Evolutionary conservation across 2,329 filamentous ascomycete species (phyloP).

Genomic region (Xylariaceae sp.): DNA sequence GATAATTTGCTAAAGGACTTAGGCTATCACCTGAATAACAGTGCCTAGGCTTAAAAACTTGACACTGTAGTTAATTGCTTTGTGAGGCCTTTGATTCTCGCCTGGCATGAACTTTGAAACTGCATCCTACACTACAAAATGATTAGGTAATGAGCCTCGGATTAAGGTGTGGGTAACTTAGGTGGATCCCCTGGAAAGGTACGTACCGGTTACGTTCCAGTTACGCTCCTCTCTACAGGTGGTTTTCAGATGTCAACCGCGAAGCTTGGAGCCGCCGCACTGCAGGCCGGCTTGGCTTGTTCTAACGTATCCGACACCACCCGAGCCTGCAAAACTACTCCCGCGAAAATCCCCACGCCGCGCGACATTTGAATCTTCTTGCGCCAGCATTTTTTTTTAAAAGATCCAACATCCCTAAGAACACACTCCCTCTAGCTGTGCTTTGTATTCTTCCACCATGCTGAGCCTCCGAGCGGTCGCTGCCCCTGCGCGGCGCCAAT

Average conservation of each 20-base stretch:
- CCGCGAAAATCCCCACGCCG: constrained; percentile 31
- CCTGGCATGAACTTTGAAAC: too few relatives aligned
- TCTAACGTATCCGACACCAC: constrained; percentile 38
- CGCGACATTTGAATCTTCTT: constrained; percentile 15
- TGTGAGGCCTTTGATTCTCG: too few relatives aligned
- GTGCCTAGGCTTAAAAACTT: too few relatives aligned
- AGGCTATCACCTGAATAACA: too few relatives aligned
- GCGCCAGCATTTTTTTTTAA: constrained; percentile 24
- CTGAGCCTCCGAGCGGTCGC: constrained; percentile 80
- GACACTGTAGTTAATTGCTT: too few relatives aligned
- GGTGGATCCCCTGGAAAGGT: too few relatives aligned
- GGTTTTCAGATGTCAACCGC: constrained; percentile 37
- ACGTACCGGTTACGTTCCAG: constrained; percentile 15
- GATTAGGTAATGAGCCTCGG: too few relatives aligned
- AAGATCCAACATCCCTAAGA: constrained; percentile 19
- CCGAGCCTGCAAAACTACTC: constrained; percentile 34
- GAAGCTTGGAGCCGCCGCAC: constrained; percentile 6
- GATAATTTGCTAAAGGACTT: too few relatives aligned
- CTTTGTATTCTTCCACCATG: constrained; percentile 62
- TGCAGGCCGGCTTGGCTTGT: constrained; percentile 15
- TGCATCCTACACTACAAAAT: too few relatives aligned
- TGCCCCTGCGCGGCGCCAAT: constrained; percentile 77
- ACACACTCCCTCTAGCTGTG: constrained; percentile 33
- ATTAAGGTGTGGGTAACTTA: too few relatives aligned
- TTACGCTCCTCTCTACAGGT: constrained; percentile 8